Evolutionary conservation across 345 rosid genomes (phyloP).

Genomic region (Corymbia maculata): DNA sequence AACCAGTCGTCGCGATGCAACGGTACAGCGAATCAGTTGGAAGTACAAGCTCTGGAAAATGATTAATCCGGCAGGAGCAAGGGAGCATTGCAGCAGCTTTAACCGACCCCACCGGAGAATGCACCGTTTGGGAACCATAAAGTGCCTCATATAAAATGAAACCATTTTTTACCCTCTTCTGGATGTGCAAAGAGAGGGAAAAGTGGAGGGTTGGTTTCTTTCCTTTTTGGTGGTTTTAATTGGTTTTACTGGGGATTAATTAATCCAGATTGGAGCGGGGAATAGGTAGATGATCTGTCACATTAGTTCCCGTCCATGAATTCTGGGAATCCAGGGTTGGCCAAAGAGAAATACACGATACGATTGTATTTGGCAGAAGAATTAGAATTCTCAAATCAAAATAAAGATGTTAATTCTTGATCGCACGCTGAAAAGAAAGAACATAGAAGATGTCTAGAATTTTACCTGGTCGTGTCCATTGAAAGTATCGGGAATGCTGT

Average conservation of each 20-base stretch:
- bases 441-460: not conserved
- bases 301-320: not conserved
- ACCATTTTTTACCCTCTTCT: not conserved
- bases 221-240: not conserved
- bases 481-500: too few relatives aligned
- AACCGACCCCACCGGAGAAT: not conserved
- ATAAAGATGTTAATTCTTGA: not conserved
- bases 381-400: not conserved
- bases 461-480: not conserved
- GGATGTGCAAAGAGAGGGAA: not conserved
- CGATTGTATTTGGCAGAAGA: not conserved
- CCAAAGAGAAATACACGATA: not conserved
- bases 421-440: not conserved
- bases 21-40: constrained; percentile 9
- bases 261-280: not conserved
- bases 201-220: not conserved
- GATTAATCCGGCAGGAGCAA: not conserved
- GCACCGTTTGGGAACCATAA: not conserved
- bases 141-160: not conserved
- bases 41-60: not conserved
- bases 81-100: not conserved
- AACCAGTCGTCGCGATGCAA: constrained; percentile 83
- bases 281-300: not conserved
- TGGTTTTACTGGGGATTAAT: not conserved
- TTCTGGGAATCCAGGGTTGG: not conserved